Conservation (phyloP, 371 early-diverging fungal genomes). For the Mortierella sp. region DNA sequence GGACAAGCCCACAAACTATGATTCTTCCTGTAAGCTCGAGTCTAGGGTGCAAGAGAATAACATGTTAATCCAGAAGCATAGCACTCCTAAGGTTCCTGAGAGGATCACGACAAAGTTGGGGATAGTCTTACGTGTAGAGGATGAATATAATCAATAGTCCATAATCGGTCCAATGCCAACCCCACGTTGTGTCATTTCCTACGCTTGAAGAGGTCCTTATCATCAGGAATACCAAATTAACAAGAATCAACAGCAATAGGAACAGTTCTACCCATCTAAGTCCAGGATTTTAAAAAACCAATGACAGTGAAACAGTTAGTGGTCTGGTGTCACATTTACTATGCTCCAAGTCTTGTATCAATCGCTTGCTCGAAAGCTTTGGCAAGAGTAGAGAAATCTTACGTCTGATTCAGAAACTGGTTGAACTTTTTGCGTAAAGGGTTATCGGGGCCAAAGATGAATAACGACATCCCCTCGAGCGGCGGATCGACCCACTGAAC, state of each 20-base stretch:
- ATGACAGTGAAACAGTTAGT: not conserved
- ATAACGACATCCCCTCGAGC: constrained; percentile 39
- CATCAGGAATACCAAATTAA: constrained; percentile 63
- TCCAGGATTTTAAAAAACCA: constrained; percentile 16
- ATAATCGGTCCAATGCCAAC: constrained; percentile 69
- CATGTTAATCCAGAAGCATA: too few species aligned
- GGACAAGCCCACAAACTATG: constrained; percentile 67
- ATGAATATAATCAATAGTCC: constrained; percentile 66
- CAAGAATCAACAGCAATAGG: constrained; percentile 64
- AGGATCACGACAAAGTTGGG: too few species aligned
- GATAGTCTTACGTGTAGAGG: constrained; percentile 66
- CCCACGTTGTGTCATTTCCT: constrained; percentile 59
- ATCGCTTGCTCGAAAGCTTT: not conserved
- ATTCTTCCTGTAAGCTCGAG: constrained; percentile 62
- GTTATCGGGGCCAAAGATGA: constrained; percentile 50
- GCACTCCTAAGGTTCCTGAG: too few species aligned
- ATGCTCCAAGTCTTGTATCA: not conserved
- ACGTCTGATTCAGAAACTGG: constrained; percentile 40
- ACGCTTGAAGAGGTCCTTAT: constrained; percentile 61
- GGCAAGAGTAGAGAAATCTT: not conserved
- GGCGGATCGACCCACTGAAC: constrained; percentile 7
- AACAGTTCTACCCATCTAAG: constrained; percentile 70
- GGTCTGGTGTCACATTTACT: not conserved
- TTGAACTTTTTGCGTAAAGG: constrained; percentile 30
- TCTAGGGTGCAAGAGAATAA: constrained; percentile 31